Percentiles rank a stretch among this genome's conserved stretches.
These are phyloP conservation scores for Paecilomyces niveus DNA, from an alignment of 2,329 filamentous ascomycete species.

Conservation along the genomic window DNA sequence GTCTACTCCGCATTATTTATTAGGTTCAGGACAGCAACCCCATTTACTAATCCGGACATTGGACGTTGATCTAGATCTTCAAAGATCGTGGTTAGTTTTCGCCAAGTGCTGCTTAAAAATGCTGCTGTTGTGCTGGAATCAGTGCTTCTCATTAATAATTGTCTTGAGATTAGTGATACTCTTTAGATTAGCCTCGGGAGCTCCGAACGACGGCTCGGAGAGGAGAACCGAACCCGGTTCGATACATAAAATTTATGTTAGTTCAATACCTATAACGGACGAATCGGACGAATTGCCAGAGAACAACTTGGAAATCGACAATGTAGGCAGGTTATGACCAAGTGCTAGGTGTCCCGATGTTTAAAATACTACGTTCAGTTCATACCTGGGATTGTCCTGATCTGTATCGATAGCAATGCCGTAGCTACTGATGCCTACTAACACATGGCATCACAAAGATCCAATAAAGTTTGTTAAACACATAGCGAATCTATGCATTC, in stretches of 20 bases:
- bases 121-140: neutral
- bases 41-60: neutral
- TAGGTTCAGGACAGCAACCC: neutral
- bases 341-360: too few relatives aligned
- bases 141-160: neutral
- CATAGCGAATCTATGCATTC: neutral
- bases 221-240: too few relatives aligned
- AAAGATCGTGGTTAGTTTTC: neutral
- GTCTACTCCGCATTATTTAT: neutral
- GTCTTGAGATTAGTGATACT: neutral
- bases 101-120: neutral
- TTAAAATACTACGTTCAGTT: too few relatives aligned
- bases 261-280: too few relatives aligned
- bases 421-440: neutral
- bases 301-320: too few relatives aligned
- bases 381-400: too few relatives aligned
- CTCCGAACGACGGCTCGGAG: neutral
- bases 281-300: too few relatives aligned
- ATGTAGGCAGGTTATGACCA: too few relatives aligned
- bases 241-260: too few relatives aligned
- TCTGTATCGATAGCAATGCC: neutral
- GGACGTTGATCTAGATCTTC: neutral
- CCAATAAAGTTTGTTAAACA: neutral
- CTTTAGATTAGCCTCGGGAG: neutral
- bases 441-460: neutral